Evolutionary conservation across 192 early-diverging fungal genomes (phyloP), one percentile per base, ranked within the genome.

Genomic region (Glomus cerebriforme): DNA sequence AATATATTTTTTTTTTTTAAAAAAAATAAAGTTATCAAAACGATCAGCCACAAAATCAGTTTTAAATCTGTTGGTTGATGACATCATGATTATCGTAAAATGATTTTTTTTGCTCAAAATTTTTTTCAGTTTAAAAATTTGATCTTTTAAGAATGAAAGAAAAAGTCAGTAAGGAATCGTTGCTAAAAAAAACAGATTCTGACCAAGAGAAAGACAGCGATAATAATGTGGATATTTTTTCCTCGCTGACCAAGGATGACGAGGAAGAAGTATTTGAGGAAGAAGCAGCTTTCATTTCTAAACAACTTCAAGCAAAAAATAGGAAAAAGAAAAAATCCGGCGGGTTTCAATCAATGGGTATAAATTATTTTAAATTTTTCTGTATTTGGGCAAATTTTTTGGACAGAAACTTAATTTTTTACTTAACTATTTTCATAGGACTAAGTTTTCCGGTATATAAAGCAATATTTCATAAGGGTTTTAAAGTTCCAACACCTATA

Each of bases 401-500:
- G 12, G 17, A 26, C 6, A 71, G 22, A 2, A 32, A 27, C 7
- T 34, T 59, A n/a, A 26, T 35, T 22, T 32, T 22, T 19, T 64
- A n/a, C 27, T 35, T 67, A 7, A 39, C n/a, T 59, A 74, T 39
- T 60, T 29, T 35, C 17, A 27, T 69, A 92, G 91, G 96, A 27
- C 86, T 99, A 59, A 93, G 93, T 37, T 91, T 92, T 68, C 87
- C 90, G 35, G 84, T 97, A 22, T 96, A 92, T 86, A 93, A 93
- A 60, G 95, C 96, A 17, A 89, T 99, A 79, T 79, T 92, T n/a
- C 89, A 95, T 77, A 95, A 96, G 79, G 97, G 97, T 7, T 99
- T 96, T 86, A 97, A 97, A 79, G 91, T 98, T 4, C 98, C 98
- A n/a, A 99, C 98, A 26, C 97, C 98, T 8, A 97, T 99, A 82